Evolutionary conservation across 352 stramenopile genomes (phyloP), one percentile per base, ranked within the genome.

Genomic region (Globisporangium yorkense): DNA sequence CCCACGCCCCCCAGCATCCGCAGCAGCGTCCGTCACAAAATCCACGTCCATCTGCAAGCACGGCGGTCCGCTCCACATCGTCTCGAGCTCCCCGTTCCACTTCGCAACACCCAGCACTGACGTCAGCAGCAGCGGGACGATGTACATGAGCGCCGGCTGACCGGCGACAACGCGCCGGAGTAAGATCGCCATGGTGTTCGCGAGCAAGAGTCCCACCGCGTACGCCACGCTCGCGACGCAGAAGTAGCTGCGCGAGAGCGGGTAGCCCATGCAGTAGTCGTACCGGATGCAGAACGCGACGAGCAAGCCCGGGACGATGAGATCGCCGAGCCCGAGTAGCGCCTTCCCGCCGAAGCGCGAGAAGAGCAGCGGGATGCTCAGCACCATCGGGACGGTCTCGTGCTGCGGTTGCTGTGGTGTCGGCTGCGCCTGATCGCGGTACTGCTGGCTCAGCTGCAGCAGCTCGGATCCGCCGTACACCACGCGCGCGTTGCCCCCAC

Each of bases 251-350:
- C 62, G 55, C 3, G 74, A 84, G 21, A 87, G 55, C 5, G 78
- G 74, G 20, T 68, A 71, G 7, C 64, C 78, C 61, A 68, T 82
- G 54, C 74, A 68, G 58, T 91, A 96, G 80, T 99, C 96, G 62
- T 92, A 98, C 12, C 94, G 85, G 21, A 94, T 73, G 0, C 83
- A 84, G 66, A 98, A 98, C 51, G 92, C 92, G 13, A 98, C 68
- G 20, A 99, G 67, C 61, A 99, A 75, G 2, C 96, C 94, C 18
- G 95, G 95, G 33, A 98, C 61, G n/a, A 98, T 97, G 62, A 99
- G 98, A 74, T 99, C 96, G 9, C 96, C 96, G 3, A 99, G 73
- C 57, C 96, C 96, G 15, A 99, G 77, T 78, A 99, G 40, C 75
- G 93, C 27, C 80, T 78, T 13, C 89, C 96, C 51, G 86, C 88